Evolutionary conservation across 768 basidiomycete genomes (phyloP).

Genomic region (Collybia nuda): DNA sequence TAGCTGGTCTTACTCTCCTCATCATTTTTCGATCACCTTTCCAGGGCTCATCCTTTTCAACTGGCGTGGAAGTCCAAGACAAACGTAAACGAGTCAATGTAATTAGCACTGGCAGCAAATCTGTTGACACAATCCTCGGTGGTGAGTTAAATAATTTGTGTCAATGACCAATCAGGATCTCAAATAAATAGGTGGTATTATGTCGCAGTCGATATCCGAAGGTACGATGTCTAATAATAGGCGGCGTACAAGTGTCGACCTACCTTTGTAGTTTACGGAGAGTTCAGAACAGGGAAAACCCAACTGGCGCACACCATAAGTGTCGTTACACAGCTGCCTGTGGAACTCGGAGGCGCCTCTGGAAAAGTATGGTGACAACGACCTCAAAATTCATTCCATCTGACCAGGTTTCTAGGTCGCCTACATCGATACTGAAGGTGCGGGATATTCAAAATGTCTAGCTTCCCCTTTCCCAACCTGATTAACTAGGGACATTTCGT

Average conservation of each 20-base stretch:
- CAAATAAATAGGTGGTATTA: constrained; percentile 64
- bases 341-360: constrained; percentile 86
- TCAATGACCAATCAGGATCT: not conserved
- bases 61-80: constrained; percentile 89
- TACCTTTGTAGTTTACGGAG: constrained; percentile 74
- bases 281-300: constrained; percentile 95
- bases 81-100: constrained; percentile 73
- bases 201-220: constrained; percentile 94
- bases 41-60: constrained; percentile 89
- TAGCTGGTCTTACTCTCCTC: not conserved
- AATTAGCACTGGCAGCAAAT: constrained; percentile 94
- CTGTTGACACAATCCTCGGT: constrained; percentile 85
- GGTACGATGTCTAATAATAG: constrained; percentile 35
- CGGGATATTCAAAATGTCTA: constrained; percentile 1
- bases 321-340: constrained; percentile 85
- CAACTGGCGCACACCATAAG: constrained; percentile 96
- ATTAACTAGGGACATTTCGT: constrained; percentile 76
- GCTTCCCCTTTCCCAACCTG: constrained; percentile 16
- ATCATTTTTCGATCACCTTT: not conserved
- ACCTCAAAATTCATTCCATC: not conserved
- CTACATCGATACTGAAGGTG: constrained; percentile 88
- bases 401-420: constrained; percentile 56
- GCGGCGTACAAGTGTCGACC: not conserved
- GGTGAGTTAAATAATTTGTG: constrained; percentile 44
- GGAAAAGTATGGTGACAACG: constrained; percentile 61